Conservation (phyloP, 768 basidiomycete species). For the Rhodotorula babjevae region DNA sequence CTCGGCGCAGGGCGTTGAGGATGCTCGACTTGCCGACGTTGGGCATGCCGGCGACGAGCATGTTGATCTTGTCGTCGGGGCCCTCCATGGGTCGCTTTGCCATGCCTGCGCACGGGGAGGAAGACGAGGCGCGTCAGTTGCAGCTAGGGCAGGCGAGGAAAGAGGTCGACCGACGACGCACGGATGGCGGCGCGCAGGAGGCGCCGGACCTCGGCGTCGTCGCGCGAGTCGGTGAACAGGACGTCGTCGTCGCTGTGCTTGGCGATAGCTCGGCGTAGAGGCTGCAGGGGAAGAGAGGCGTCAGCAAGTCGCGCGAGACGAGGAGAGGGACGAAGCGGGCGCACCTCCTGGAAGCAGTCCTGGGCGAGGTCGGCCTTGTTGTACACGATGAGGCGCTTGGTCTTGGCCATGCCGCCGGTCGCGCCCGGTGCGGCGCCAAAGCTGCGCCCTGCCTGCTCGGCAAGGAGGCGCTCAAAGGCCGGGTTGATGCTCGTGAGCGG, state of each 20-base stretch:
- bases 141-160: background rate
- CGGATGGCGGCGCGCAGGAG: slow-evolving; percentile 48
- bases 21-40: slow-evolving; percentile 97
- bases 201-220: slow-evolving; percentile 45
- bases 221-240: slow-evolving; percentile 49
- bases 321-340: too few species aligned
- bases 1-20: slow-evolving; percentile 78
- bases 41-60: slow-evolving; percentile 95
- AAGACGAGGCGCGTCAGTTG: too few species aligned
- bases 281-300: slow-evolving; percentile 45
- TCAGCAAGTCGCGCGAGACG: background rate
- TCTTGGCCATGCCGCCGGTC: background rate
- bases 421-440: slow-evolving; percentile 37
- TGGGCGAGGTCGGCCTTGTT: slow-evolving; percentile 91
- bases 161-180: slow-evolving; percentile 34
- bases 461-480: slow-evolving; percentile 63
- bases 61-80: slow-evolving; percentile 45
- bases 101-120: slow-evolving; percentile 19
- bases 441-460: slow-evolving; percentile 28
- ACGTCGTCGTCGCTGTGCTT: slow-evolving; percentile 47
- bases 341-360: slow-evolving; percentile 77
- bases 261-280: slow-evolving; percentile 47
- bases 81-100: slow-evolving; percentile 28
- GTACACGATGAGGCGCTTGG: slow-evolving; percentile 78
- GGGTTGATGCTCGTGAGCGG: slow-evolving; percentile 91